These are phyloP conservation scores for Carnegiea gigantea DNA, from an alignment of 179 eudicot species.

Conservation along the genomic window DNA sequence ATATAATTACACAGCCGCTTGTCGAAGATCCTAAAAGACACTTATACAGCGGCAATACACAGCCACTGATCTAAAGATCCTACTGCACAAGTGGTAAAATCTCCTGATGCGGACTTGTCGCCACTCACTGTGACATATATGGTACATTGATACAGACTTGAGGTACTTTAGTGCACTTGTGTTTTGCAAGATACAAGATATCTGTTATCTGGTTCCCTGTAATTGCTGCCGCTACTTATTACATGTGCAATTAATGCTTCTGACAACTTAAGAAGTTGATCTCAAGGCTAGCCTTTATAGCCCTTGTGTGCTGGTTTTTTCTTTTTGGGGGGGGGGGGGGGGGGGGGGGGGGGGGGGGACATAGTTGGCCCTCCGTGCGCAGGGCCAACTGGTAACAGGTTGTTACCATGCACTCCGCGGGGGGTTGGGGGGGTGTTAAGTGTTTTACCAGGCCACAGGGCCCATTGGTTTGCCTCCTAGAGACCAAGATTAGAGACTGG, in stretches of 20 bases:
- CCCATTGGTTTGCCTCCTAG: too few relatives aligned
- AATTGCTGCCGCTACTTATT: background rate
- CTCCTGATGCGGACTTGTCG: conserved; percentile 1
- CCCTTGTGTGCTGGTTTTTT: too few relatives aligned
- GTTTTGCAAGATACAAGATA: background rate
- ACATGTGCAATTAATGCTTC: background rate
- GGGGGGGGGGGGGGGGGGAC: too few relatives aligned
- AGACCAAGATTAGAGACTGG: too few relatives aligned
- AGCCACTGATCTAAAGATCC: background rate
- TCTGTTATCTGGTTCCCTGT: background rate
- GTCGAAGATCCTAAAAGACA: background rate
- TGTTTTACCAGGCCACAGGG: too few relatives aligned
- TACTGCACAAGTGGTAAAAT: background rate
- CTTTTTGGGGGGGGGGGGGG: too few relatives aligned
- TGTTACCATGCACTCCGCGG: too few relatives aligned
- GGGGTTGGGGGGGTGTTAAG: too few relatives aligned
- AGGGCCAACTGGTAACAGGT: too few relatives aligned
- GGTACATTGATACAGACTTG: conserved; percentile 6
- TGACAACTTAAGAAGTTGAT: background rate
- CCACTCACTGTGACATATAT: background rate
- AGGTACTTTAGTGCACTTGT: conserved; percentile 26
- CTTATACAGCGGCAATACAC: background rate
- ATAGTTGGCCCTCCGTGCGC: too few relatives aligned
- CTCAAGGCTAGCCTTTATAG: background rate
- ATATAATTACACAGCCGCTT: background rate